phyloP scores from a whole-genome alignment of 2,329 filamentous ascomycete genomes.

The Grosmannia huntii region DNA sequence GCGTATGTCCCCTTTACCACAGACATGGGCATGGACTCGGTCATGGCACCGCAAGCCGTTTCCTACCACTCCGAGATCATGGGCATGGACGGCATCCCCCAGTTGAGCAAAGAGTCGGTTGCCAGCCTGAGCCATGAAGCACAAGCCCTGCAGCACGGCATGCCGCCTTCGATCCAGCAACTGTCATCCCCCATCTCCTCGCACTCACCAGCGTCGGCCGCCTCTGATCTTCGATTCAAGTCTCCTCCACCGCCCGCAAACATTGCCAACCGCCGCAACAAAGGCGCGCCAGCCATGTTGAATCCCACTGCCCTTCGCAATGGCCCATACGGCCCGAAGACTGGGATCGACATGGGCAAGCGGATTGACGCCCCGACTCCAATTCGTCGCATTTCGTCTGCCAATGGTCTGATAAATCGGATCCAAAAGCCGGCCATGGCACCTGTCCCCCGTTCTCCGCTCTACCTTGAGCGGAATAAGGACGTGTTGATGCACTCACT shows the following conservation, averaged over 20 bases:
- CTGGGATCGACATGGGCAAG: constrained; percentile 32
- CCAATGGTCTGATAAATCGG: constrained; percentile 28
- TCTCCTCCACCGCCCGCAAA: constrained; percentile 38
- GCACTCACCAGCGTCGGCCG: constrained; percentile 16
- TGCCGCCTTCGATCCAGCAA: constrained; percentile 9
- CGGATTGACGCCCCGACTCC: constrained; percentile 31
- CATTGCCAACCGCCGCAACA: constrained; percentile 40
- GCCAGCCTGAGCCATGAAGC: constrained; percentile 4
- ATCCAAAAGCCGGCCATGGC: constrained; percentile 25
- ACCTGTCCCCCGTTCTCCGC: constrained; percentile 28
- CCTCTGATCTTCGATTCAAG: constrained; percentile 27
- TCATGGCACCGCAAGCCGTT: constrained; percentile 6
- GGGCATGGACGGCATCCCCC: constrained; percentile 1
- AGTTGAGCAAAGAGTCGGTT: constrained; percentile 4
- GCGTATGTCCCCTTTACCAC: constrained; percentile 6
- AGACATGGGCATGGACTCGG: constrained; percentile 5
- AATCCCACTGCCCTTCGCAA: constrained; percentile 31
- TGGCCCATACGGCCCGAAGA: constrained; percentile 32
- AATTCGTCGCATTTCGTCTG: constrained; percentile 42
- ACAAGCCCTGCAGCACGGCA: not conserved
- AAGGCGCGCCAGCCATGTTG: constrained; percentile 35
- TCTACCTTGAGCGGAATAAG: constrained; percentile 30
- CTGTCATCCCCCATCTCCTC: constrained; percentile 20
- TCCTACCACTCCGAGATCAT: constrained; percentile 11
- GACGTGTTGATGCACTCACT: constrained; percentile 28